Conservation (phyloP, 1,284 basidiomycete species). For the Golubevia sp. region DNA sequence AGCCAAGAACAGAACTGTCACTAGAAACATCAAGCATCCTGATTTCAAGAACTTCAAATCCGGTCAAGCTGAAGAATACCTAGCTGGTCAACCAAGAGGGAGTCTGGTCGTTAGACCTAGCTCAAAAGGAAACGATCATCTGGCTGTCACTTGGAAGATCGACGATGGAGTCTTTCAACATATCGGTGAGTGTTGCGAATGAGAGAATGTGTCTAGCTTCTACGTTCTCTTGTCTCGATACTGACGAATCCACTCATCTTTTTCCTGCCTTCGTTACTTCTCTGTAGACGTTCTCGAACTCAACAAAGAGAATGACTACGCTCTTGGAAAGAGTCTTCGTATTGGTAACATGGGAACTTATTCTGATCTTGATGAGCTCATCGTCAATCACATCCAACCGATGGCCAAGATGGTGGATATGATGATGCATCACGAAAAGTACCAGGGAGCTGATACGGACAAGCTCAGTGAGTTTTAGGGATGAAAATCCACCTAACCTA, state of each 20-base stretch:
- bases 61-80: slow-evolving; percentile 43
- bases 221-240: background rate
- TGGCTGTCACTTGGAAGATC: slow-evolving; percentile 99
- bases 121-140: slow-evolving; percentile 88
- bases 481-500: too few species aligned
- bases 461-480: slow-evolving; percentile 73
- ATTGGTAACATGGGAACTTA: slow-evolving; percentile 83
- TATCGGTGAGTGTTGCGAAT: slow-evolving; percentile 70
- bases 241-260: background rate
- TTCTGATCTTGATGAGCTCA: slow-evolving; percentile 93
- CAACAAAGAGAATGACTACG: slow-evolving; percentile 71
- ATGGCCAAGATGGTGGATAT: slow-evolving; percentile 93
- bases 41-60: slow-evolving; percentile 59
- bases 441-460: slow-evolving; percentile 79
- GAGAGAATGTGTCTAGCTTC: background rate
- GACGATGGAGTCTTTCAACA: slow-evolving; percentile 96
- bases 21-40: slow-evolving; percentile 53
- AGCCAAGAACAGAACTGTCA: slow-evolving; percentile 22
- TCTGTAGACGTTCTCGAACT: slow-evolving; percentile 81
- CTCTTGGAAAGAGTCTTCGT: slow-evolving; percentile 74
- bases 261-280: background rate
- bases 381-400: slow-evolving; percentile 95
- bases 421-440: slow-evolving; percentile 94
- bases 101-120: slow-evolving; percentile 71
- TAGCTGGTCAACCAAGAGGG: slow-evolving; percentile 45